phyloP scores from a whole-genome alignment of 2,329 filamentous ascomycete genomes.

The Claviceps cyperi region DNA sequence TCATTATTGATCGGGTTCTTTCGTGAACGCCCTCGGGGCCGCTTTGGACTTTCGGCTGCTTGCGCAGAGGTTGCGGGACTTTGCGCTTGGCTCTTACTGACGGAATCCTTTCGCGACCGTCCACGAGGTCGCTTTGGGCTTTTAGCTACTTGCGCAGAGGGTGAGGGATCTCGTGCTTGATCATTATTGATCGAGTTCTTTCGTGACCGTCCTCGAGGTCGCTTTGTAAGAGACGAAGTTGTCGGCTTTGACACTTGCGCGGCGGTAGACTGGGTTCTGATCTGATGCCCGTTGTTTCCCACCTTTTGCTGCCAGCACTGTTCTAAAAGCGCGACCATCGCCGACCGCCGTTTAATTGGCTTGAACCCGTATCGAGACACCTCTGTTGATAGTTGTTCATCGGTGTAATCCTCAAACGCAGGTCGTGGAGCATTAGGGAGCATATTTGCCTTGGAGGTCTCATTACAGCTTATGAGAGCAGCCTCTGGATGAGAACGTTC shows the following conservation, averaged over 20 bases:
- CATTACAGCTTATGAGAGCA: neutral
- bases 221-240: conserved; percentile 10
- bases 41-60: conserved; percentile 19
- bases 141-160: conserved; percentile 19
- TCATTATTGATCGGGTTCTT: conserved; percentile 13
- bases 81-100: conserved; percentile 11
- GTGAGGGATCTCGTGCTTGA: conserved; percentile 19
- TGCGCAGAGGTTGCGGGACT: conserved; percentile 23
- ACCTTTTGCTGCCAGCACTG: conserved; percentile 56
- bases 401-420: conserved; percentile 46
- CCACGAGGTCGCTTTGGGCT: conserved; percentile 25
- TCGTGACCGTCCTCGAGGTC: conserved; percentile 20
- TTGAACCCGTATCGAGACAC: conserved; percentile 59
- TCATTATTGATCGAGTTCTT: conserved; percentile 13
- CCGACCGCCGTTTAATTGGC: conserved; percentile 48
- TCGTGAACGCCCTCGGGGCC: conserved; percentile 25
- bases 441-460: neutral
- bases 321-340: conserved; percentile 55
- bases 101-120: conserved; percentile 21
- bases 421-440: conserved; percentile 24
- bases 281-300: conserved; percentile 9
- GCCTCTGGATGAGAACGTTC: neutral
- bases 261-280: conserved; percentile 7
- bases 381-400: conserved; percentile 46
- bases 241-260: neutral